Evolutionary conservation across 345 rosid genomes (phyloP), one percentile per base, ranked within the genome.

Genomic region (Populus simonii): DNA sequence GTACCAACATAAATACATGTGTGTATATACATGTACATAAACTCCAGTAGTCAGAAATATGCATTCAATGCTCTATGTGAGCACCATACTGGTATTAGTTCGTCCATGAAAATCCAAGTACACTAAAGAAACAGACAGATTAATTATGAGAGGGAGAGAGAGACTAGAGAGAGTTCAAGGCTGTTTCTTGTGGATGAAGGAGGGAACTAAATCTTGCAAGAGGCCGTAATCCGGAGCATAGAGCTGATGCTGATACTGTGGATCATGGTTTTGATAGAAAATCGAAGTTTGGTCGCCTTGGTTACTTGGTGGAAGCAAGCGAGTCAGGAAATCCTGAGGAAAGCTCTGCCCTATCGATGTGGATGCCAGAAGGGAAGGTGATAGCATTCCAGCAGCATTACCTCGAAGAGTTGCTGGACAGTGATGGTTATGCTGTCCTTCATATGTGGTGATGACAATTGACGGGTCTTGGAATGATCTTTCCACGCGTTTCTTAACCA

Each of bases 401-500:
- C 94, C 93, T 22, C 97, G 88, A 74, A 89, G 92, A 1, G 87
- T 89, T 4, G 93, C 82, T 3, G 98, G 98, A 41, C 84, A 80
- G 0, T 86, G 95, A 61, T 94, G 98, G 85, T 89, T 92, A 73
- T 94, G 98, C 77, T 90, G 92, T 10, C 98, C 95, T 74, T 94
- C 98, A 31, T 93, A 94, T 8, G 97, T 94, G 51, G 98, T 94
- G 77, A 93, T 88, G 76, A 94, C 97, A 35, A 85, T 84, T n/a
- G 98, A 82, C 51, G 97, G 97, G 79, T 94, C 97, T 79, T 93
- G 87, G 76, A 81, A 91, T 15, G 98, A 94, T 67, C 97, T 89
- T 81, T 94, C 98, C n/a, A 94, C 95, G 1, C 97, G 80, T 74
- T 94, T 93, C 93, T 94, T 94, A 39, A 94, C 98, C 1, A 81